A percentile compares a stretch with the other conserved stretches of the same genome.
These are phyloP conservation scores for Phytophthora cajani DNA, from an alignment of 352 stramenopile genomes.

Conservation along the genomic window DNA sequence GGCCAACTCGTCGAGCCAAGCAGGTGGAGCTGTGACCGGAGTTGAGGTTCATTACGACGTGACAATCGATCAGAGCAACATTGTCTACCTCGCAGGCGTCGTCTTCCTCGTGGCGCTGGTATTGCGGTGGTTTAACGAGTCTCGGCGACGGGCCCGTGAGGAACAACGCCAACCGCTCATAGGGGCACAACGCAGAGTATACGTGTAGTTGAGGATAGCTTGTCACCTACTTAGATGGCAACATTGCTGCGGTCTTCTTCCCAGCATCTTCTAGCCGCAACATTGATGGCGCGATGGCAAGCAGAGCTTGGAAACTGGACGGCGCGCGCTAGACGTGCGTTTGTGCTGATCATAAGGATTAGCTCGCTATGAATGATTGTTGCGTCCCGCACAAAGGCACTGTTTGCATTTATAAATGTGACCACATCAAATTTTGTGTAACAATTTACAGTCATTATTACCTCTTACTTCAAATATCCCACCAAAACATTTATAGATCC, in stretches of 20 bases:
- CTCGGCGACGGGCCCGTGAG: slow-evolving; percentile 23
- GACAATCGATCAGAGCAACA: slow-evolving; percentile 14
- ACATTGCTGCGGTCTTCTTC: background rate
- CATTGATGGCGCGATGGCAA: slow-evolving; percentile 3
- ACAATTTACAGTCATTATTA: background rate
- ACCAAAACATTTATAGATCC: background rate
- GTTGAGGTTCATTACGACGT: slow-evolving; percentile 8
- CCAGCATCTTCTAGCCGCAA: background rate
- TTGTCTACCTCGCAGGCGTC: slow-evolving; percentile 11
- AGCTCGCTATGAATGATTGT: slow-evolving; percentile 22
- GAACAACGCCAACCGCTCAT: slow-evolving; percentile 27
- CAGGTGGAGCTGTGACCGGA: background rate
- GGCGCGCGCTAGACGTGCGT: slow-evolving; percentile 9
- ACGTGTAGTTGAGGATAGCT: slow-evolving; percentile 12
- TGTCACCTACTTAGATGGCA: background rate
- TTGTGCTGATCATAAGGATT: slow-evolving; percentile 10
- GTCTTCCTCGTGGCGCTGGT: slow-evolving; percentile 29
- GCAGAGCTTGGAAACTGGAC: background rate
- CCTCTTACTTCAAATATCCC: background rate
- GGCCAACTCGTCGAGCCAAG: background rate
- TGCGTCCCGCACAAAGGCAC: background rate
- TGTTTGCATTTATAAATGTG: background rate
- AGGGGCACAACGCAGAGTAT: slow-evolving; percentile 13
- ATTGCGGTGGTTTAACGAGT: slow-evolving; percentile 37
- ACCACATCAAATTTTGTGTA: background rate